These are phyloP conservation scores for Coemansia sp. DNA, from an alignment of 192 early-diverging fungal species.

Conservation along the genomic window DNA sequence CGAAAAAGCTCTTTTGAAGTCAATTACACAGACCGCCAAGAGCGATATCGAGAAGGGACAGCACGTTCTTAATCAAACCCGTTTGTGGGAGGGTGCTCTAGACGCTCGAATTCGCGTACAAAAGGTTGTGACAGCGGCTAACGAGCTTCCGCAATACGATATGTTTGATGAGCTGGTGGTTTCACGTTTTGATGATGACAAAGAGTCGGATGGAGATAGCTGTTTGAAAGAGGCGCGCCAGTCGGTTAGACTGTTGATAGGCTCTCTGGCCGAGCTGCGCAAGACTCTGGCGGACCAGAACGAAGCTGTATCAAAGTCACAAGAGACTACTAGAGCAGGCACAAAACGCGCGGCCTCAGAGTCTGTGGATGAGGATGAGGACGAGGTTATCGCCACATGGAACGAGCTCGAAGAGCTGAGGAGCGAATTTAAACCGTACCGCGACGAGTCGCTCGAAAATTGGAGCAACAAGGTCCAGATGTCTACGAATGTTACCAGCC, in stretches of 20 bases:
- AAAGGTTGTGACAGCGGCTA: constrained; percentile 70
- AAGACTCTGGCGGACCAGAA: constrained; percentile 30
- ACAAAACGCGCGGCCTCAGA: constrained; percentile 23
- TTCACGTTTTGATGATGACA: constrained; percentile 1
- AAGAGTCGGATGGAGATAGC: neutral
- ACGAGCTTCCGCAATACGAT: constrained; percentile 70
- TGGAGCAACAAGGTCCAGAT: constrained; percentile 89
- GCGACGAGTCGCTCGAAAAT: constrained; percentile 87
- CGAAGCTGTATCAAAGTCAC: constrained; percentile 15
- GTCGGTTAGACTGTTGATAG: constrained; percentile 26
- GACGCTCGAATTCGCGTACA: constrained; percentile 89
- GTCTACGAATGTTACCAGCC: constrained; percentile 64
- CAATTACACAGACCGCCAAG: constrained; percentile 69
- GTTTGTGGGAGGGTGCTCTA: constrained; percentile 78
- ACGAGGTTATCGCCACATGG: constrained; percentile 18
- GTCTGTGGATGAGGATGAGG: constrained; percentile 1
- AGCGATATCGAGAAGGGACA: constrained; percentile 87
- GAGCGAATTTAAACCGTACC: constrained; percentile 68
- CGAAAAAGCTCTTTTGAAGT: constrained; percentile 80
- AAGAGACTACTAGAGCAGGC: constrained; percentile 4
- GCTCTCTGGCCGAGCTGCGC: constrained; percentile 35
- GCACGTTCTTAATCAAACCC: constrained; percentile 87
- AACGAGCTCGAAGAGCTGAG: constrained; percentile 28
- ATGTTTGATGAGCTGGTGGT: constrained; percentile 21
- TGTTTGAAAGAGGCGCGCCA: constrained; percentile 18